Percentiles rank a stretch among this genome's conserved stretches.
phyloP scores from a whole-genome alignment of 257 asterid genomes.

The Ballota nigra region DNA sequence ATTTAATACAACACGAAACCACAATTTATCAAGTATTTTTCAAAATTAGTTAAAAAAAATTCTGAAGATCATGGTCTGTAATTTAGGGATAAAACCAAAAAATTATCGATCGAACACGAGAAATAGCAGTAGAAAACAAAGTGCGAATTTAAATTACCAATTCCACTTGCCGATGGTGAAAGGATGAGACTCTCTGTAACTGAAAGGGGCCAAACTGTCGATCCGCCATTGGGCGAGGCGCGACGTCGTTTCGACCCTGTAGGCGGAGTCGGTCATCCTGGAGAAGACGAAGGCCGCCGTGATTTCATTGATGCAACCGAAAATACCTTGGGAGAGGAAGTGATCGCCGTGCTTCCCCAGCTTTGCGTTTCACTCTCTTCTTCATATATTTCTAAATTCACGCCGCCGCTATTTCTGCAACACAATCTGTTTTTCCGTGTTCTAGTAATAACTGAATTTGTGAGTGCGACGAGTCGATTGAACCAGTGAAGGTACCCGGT shows the following conservation, averaged over 20 bases:
- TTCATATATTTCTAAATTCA: constrained; percentile 17
- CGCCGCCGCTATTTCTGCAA: background rate
- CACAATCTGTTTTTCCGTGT: background rate
- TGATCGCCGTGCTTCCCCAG: constrained; percentile 32
- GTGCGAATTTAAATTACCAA: constrained; percentile 38
- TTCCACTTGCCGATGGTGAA: constrained; percentile 81
- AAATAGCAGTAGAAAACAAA: background rate
- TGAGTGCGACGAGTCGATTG: constrained; percentile 15
- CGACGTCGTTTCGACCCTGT: constrained; percentile 26
- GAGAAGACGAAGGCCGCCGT: constrained; percentile 25
- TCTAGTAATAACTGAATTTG: background rate
- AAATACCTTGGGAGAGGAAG: constrained; percentile 13
- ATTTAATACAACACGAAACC: background rate
- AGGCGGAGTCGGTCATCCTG: constrained; percentile 26
- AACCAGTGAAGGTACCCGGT: constrained; percentile 35
- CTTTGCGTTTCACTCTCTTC: constrained; percentile 22
- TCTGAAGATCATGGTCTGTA: background rate
- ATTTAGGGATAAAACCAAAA: background rate
- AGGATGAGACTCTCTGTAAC: constrained; percentile 78
- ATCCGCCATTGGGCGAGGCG: constrained; percentile 91
- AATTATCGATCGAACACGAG: background rate
- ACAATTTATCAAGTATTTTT: too few relatives aligned
- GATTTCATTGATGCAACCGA: constrained; percentile 30
- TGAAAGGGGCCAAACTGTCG: constrained; percentile 56
- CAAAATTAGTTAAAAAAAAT: background rate